Conservation (phyloP, 2,329 filamentous ascomycete genomes). For the Canariomyces notabilis region DNA sequence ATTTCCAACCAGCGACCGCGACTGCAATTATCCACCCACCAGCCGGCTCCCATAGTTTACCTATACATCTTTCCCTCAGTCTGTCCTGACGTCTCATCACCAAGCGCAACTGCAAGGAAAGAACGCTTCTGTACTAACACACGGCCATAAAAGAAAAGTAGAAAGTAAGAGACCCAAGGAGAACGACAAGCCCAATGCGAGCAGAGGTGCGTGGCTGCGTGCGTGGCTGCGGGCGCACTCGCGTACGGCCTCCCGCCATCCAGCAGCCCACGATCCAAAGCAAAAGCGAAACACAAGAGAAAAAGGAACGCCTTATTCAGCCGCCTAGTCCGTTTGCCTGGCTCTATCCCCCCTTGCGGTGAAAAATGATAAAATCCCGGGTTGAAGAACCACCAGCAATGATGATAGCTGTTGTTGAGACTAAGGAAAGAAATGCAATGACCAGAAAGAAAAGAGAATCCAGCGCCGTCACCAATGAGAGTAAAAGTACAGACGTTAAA, state of each 20-base stretch:
- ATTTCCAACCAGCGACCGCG: neutral
- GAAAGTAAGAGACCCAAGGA: neutral
- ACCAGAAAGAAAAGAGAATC: neutral
- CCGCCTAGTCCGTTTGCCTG: neutral
- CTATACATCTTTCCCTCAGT: neutral
- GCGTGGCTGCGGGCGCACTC: no score
- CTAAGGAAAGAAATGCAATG: neutral
- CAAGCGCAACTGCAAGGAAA: neutral
- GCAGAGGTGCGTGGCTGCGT: neutral
- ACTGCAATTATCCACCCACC: neutral
- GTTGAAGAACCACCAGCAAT: neutral
- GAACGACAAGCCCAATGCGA: neutral
- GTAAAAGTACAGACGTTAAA: neutral
- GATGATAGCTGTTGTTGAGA: neutral
- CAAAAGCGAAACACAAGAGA: neutral
- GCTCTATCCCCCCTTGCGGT: neutral
- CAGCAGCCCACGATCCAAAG: neutral
- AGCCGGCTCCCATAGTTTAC: no score
- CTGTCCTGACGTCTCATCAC: neutral
- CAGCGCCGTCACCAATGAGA: neutral
- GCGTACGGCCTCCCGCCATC: no score
- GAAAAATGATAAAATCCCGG: no score
- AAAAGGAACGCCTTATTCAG: neutral
- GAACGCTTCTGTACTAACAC: neutral
- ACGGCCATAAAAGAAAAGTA: neutral